These are phyloP conservation scores for Endogone sp. DNA, from an alignment of 192 early-diverging fungal species.

Conservation along the genomic window DNA sequence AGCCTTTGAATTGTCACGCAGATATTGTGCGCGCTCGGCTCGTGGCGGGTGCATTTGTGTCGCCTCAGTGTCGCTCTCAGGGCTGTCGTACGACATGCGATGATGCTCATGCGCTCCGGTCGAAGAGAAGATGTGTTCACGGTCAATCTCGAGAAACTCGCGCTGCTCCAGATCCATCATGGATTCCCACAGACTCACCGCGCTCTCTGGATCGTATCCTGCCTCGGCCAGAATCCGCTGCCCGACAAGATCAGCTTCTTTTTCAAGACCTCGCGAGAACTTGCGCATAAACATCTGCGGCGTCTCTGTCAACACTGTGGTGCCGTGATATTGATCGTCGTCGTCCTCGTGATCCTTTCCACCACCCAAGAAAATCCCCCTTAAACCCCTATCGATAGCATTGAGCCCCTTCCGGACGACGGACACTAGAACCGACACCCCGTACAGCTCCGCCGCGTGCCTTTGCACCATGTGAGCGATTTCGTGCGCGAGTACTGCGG, in stretches of 20 bases:
- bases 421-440: not conserved
- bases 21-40: constrained; percentile 24
- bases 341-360: constrained; percentile 18
- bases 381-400: constrained; percentile 33
- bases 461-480: not conserved
- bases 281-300: not conserved
- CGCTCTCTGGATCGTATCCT: constrained; percentile 40
- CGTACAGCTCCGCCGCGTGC: not conserved
- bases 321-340: not conserved
- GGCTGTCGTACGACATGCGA: not conserved
- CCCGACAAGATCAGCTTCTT: constrained; percentile 25
- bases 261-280: not conserved
- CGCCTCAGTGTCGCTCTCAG: not conserved
- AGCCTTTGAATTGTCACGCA: constrained; percentile 25
- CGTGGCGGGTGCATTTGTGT: constrained; percentile 22
- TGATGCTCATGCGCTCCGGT: not conserved
- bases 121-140: too few relatives aligned
- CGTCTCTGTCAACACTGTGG: not conserved
- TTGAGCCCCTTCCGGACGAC: constrained; percentile 8
- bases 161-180: too few relatives aligned
- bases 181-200: constrained; percentile 33
- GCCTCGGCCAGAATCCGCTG: constrained; percentile 31
- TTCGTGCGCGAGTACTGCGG: not conserved
- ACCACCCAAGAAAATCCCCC: constrained; percentile 8
- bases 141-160: too few relatives aligned